Percentiles rank a stretch among this genome's conserved stretches.
Evolutionary conservation across 2,329 filamentous ascomycete genomes (phyloP).

Genomic region (Arthrobotrys megalospora): DNA sequence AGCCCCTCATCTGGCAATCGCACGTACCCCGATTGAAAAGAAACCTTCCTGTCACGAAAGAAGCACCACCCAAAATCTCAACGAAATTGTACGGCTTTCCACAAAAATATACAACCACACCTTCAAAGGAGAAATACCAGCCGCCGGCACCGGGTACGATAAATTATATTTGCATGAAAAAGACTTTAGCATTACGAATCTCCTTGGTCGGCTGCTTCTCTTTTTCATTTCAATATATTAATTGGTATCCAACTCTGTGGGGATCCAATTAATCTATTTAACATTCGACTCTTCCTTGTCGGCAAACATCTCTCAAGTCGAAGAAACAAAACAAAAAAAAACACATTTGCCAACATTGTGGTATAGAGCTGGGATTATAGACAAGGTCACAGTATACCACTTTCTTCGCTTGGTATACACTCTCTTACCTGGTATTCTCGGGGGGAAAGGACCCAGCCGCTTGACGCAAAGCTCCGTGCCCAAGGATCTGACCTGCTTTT

Average conservation of each 20-base stretch:
- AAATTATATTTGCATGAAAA: constrained; percentile 31
- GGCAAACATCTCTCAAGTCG: constrained; percentile 36
- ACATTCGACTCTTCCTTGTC: constrained; percentile 49
- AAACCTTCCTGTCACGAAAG: constrained; percentile 14
- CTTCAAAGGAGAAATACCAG: constrained; percentile 16
- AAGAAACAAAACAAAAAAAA: constrained; percentile 7
- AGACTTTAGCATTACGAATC: constrained; percentile 30
- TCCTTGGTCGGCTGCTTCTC: constrained; percentile 18
- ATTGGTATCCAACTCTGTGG: constrained; percentile 32
- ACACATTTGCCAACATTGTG: constrained; percentile 19
- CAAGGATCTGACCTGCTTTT: constrained; percentile 18
- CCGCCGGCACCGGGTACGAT: constrained; percentile 16
- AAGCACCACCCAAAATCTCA: constrained; percentile 26
- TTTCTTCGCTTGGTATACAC: constrained; percentile 22
- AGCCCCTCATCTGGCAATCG: constrained; percentile 53
- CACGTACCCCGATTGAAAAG: constrained; percentile 19
- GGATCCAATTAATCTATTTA: constrained; percentile 53
- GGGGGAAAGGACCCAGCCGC: constrained; percentile 1
- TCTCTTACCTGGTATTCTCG: constrained; percentile 10
- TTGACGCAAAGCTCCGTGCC: constrained; percentile 31
- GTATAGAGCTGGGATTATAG: constrained; percentile 30
- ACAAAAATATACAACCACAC: constrained; percentile 40
- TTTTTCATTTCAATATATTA: constrained; percentile 56
- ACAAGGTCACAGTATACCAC: constrained; percentile 32
- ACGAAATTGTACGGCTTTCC: constrained; percentile 5